These are phyloP conservation scores for Primulina eburnea DNA, from an alignment of 257 asterid species.

Conservation along the genomic window DNA sequence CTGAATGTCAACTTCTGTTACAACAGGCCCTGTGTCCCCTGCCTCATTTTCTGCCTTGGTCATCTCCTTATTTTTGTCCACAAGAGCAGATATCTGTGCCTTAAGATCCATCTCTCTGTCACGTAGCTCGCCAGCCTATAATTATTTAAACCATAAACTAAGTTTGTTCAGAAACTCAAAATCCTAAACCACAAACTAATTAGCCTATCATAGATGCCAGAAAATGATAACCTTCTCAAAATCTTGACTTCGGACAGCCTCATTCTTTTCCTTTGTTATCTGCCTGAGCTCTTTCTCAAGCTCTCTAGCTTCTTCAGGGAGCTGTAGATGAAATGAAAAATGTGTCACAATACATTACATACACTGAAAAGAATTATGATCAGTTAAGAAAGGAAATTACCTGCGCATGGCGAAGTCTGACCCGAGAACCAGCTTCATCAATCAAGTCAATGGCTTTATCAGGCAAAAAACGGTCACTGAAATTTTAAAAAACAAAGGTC, in stretches of 20 bases:
- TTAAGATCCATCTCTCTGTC: constrained; percentile 94
- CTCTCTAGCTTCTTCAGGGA: constrained; percentile 98
- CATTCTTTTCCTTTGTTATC: constrained; percentile 94
- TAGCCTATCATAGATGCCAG: constrained; percentile 11
- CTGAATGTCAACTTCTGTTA: constrained; percentile 92
- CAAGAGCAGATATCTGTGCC: constrained; percentile 79
- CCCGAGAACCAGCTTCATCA: constrained; percentile 99
- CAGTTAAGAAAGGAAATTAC: constrained; percentile 34
- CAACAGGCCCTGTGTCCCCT: constrained; percentile 77
- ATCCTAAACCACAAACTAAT: neutral
- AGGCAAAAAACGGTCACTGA: constrained; percentile 96
- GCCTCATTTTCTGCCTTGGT: constrained; percentile 86
- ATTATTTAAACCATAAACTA: constrained; percentile 9
- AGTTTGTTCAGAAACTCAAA: neutral
- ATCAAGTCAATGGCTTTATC: constrained; percentile 97
- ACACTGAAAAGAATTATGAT: neutral
- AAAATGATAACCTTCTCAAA: constrained; percentile 70
- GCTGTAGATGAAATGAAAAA: constrained; percentile 43
- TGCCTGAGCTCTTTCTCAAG: constrained; percentile 96
- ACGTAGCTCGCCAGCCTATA: constrained; percentile 92
- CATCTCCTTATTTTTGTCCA: constrained; percentile 93
- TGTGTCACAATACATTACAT: constrained; percentile 20
- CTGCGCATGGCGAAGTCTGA: constrained; percentile 98
- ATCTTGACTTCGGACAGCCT: constrained; percentile 91
- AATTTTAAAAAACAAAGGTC: constrained; percentile 22